A percentile compares a stretch with the other conserved stretches of the same genome.
These are phyloP conservation scores for Copromyces sp. DNA, from an alignment of 495 filamentous ascomycete species.

Conservation along the genomic window DNA sequence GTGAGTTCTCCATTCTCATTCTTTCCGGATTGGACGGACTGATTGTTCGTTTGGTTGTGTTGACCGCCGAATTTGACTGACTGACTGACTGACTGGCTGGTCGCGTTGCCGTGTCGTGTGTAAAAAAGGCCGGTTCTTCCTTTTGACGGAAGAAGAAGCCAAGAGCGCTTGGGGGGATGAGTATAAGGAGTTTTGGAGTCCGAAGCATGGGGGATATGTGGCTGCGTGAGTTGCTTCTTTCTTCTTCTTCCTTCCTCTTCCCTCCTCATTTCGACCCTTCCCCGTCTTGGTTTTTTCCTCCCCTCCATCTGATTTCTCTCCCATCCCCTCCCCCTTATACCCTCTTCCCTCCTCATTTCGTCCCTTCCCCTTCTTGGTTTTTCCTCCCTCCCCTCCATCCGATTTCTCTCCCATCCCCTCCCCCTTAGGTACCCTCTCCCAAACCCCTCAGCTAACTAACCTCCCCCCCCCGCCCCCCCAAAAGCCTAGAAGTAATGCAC, in stretches of 20 bases:
- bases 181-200: not conserved
- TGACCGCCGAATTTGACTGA: not conserved
- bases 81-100: not conserved
- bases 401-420: too few relatives aligned
- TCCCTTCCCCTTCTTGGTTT: too few relatives aligned
- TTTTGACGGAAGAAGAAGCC: not conserved
- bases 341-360: too few relatives aligned
- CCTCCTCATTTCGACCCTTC: too few relatives aligned
- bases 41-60: not conserved
- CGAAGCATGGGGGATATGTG: not conserved
- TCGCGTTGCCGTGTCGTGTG: not conserved
- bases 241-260: not conserved
- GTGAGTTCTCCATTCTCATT: not conserved
- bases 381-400: too few relatives aligned
- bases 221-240: not conserved
- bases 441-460: too few relatives aligned
- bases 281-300: too few relatives aligned
- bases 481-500: slow-evolving; percentile 4
- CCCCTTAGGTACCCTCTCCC: too few relatives aligned
- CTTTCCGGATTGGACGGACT: not conserved
- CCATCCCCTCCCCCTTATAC: not conserved
- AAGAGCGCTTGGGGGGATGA: not conserved
- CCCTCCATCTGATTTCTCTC: too few relatives aligned
- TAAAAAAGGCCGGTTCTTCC: slow-evolving; percentile 1
- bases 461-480: too few relatives aligned